A percentile compares a stretch with the other conserved stretches of the same genome.
These are phyloP conservation scores for Biancaea sappan DNA, from an alignment of 306 rosid genomes.

Conservation along the genomic window DNA sequence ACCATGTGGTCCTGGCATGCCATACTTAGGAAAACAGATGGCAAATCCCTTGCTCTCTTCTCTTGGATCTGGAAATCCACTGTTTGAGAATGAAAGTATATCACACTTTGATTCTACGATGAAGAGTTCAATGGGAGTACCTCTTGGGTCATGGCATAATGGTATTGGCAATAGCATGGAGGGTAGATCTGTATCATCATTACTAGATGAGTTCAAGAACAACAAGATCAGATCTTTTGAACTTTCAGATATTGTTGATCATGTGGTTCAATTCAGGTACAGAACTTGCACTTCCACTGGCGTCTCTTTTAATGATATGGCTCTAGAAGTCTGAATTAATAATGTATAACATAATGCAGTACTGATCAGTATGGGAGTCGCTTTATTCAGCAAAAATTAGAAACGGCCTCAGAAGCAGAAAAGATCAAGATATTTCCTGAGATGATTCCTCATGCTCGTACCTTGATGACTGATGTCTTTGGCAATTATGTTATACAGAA, in stretches of 20 bases:
- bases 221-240: slow-evolving; percentile 86
- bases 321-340: slow-evolving; percentile 33
- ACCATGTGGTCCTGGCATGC: slow-evolving; percentile 62
- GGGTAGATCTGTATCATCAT: slow-evolving; percentile 61
- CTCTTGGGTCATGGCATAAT: slow-evolving; percentile 60
- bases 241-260: slow-evolving; percentile 76
- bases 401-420: slow-evolving; percentile 80
- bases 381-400: slow-evolving; percentile 95
- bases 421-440: slow-evolving; percentile 81
- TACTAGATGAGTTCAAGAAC: slow-evolving; percentile 93
- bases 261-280: slow-evolving; percentile 92
- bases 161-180: slow-evolving; percentile 65
- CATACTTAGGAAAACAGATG: slow-evolving; percentile 64
- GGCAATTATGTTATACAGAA: slow-evolving; percentile 98
- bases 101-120: slow-evolving; percentile 56
- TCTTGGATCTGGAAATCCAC: slow-evolving; percentile 59
- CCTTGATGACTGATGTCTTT: slow-evolving; percentile 94
- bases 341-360: slow-evolving; percentile 57
- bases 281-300: slow-evolving; percentile 8
- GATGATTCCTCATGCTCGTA: slow-evolving; percentile 83
- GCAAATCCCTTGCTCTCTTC: slow-evolving; percentile 59
- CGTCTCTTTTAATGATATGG: slow-evolving; percentile 32
- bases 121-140: slow-evolving; percentile 70
- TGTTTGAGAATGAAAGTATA: slow-evolving; percentile 67
- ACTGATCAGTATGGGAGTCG: slow-evolving; percentile 99